Evolutionary conservation across 225 moss, liverwort and hornwort species (phyloP), one percentile per base, ranked within the genome.

Genomic region (Climacium dendroides): DNA sequence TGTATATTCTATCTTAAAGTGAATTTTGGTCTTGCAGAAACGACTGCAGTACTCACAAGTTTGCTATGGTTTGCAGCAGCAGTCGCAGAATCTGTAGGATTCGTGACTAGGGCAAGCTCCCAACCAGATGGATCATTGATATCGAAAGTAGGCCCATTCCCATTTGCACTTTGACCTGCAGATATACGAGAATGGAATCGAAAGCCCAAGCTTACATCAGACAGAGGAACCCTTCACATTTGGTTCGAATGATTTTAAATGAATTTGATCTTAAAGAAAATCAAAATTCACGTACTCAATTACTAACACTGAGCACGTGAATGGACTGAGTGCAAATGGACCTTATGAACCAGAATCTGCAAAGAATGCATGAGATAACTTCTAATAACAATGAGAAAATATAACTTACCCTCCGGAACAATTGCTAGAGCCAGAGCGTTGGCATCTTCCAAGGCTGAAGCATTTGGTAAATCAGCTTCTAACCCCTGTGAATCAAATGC

Each of bases 91-190:
- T 93, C 95, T 60, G 93, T 95, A 37, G 99, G 97, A 57, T 95
- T 99, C 66, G 96, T 95, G 60, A 99, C 99, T 30, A 99, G 92
- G 53, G 99, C 99, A 82, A 99, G 97, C 88, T 99, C 99, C 99
- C 97, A 99, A 86, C 97, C 97, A 84, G 95, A 92, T 30, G 96
- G 95, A 87, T 97, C 98, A 91, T 96, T 96, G 64, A 95, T 85
- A 91, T 97, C 95, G 87, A 96, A 94, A 70, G 95, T 91, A 50
- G 89, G 88, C 70, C 94, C 95, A 88, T 92, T 94, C 74, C 96
- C 96, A 88, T 97, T 97, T 60, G 95, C 91, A 67, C 83, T 82
- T 90, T 90, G 85, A 83, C 92, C 94, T 94, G 67, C 69, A 19
- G 39, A 63, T 20, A 73, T 16, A 77, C 25, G 66, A 79, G 45